Conservation (phyloP, 2,329 filamentous ascomycete species). For the Pestalotiopsis sp. region DNA sequence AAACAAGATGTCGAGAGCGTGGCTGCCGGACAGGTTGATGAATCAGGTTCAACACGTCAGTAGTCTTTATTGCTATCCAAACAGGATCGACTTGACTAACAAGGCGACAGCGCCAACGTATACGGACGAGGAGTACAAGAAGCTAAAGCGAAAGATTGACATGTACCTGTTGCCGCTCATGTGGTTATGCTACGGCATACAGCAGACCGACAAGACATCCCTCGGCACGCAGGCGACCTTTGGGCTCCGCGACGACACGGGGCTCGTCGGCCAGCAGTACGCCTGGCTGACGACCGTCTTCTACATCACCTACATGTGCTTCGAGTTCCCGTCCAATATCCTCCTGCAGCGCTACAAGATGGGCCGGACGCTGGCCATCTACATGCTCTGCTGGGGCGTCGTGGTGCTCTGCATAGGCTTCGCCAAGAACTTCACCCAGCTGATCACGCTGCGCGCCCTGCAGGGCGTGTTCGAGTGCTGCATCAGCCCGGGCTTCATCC, state of each 20-base stretch:
- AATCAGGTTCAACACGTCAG: conserved; percentile 12
- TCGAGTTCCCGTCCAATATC: conserved; percentile 33
- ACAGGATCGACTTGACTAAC: background rate
- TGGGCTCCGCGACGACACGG: conserved; percentile 33
- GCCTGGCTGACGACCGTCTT: conserved; percentile 34
- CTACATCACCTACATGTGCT: conserved; percentile 32
- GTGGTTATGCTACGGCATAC: conserved; percentile 49
- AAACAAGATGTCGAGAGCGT: conserved; percentile 25
- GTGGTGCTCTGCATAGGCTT: conserved; percentile 38
- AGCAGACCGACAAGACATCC: conserved; percentile 48
- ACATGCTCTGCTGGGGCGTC: conserved; percentile 34
- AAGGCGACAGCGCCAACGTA: conserved; percentile 21
- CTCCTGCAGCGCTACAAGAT: conserved; percentile 31
- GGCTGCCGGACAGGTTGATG: conserved; percentile 18
- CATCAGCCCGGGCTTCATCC: conserved; percentile 38
- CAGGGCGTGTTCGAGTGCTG: conserved; percentile 39
- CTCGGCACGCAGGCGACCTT: conserved; percentile 39
- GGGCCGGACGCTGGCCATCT: conserved; percentile 30
- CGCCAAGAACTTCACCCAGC: conserved; percentile 36
- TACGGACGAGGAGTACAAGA: conserved; percentile 38
- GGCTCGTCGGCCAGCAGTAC: conserved; percentile 32
- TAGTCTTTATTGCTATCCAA: background rate
- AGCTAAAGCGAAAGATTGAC: conserved; percentile 41
- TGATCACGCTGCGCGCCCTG: conserved; percentile 34
- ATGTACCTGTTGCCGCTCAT: conserved; percentile 46